Evolutionary conservation across 1,284 basidiomycete genomes (phyloP).

Genomic region (Exsudoporus floridanus): DNA sequence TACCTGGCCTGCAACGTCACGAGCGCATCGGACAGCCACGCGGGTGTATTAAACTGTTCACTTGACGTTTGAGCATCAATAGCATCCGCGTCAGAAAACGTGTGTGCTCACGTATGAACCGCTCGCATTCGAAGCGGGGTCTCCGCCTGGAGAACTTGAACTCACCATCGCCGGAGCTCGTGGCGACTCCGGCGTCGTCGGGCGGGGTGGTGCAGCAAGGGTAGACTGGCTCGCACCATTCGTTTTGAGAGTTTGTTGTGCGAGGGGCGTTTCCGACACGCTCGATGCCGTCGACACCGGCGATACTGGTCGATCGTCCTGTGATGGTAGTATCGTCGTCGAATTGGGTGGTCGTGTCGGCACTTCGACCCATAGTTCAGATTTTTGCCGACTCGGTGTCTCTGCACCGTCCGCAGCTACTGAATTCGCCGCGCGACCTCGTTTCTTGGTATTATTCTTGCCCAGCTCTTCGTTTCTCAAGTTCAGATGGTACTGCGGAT

Average conservation of each 20-base stretch:
- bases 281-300: constrained; percentile 70
- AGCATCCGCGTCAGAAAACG: constrained; percentile 25
- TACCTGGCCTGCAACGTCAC: constrained; percentile 70
- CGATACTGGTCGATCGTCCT: constrained; percentile 56
- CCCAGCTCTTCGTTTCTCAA: constrained; percentile 57
- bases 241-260: constrained; percentile 51
- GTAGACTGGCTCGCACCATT: constrained; percentile 44
- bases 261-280: constrained; percentile 65
- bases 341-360: constrained; percentile 39
- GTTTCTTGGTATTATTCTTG: constrained; percentile 52
- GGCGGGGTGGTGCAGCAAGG: constrained; percentile 13
- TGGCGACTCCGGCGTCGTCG: constrained; percentile 34
- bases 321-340: constrained; percentile 35
- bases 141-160: constrained; percentile 23
- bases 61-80: constrained; percentile 38
- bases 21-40: constrained; percentile 70
- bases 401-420: constrained; percentile 52
- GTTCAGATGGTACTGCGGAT: constrained; percentile 65
- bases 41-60: constrained; percentile 51
- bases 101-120: constrained; percentile 30
- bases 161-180: constrained; percentile 10
- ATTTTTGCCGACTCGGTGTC: constrained; percentile 50
- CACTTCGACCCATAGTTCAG: constrained; percentile 42
- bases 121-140: constrained; percentile 11
- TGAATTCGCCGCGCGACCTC: constrained; percentile 50